Base-by-base conservation (phyloP, 257 asterid species). In the Solanum boliviense region DNA sequence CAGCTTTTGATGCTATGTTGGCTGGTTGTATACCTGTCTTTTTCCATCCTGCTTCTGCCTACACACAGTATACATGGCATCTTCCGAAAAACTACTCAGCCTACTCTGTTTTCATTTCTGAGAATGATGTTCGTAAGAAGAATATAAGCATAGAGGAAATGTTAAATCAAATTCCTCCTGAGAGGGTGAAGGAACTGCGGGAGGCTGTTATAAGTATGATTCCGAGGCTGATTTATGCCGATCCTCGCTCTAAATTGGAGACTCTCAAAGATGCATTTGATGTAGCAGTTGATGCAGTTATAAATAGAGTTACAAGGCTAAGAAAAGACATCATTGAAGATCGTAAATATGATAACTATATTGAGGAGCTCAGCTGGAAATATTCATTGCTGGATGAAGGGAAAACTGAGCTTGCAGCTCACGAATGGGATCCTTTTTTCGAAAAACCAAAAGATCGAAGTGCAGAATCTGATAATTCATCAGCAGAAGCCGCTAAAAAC, bases 21-120 rank as follows among this genome's bases (percentile, higher is more conserved):
- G 98, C 99, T 1, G 99, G 99, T 72, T 96, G 99, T 88, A 95
- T 96, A 90, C 99, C 99, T 0, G 98, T 96, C 56, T 96, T 96
- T 79, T 96, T 91, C 91, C 99, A 96, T 73, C 99, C 99, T 0
- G 98, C 89, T n/a, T 96, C 99, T 7, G 96, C 98, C 16, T 96
- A 96, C 91, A 92, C 92, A 7, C 99, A 96, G 88, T 96, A 96
- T 92, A 94, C 93, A 12, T 96, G 99, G 99, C 98, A 96, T 88
- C 90, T 96, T 23, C 99, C 99, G 0, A 94, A 87, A 90, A 93
- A 95, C 81, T 90, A 89, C 83, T 91, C 95, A 6, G 72, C 29
- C 12, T 96, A 92, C 88, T 96, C 99, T 0, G 97, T 96, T 85
- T 93, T 95, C 86, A 91, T 96, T 71, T 92, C 98, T 0, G 99